Evolutionary conservation across 805 yeast genomes (phyloP), one percentile per base, ranked within the genome.

Genomic region (Starmera pachycereana): DNA sequence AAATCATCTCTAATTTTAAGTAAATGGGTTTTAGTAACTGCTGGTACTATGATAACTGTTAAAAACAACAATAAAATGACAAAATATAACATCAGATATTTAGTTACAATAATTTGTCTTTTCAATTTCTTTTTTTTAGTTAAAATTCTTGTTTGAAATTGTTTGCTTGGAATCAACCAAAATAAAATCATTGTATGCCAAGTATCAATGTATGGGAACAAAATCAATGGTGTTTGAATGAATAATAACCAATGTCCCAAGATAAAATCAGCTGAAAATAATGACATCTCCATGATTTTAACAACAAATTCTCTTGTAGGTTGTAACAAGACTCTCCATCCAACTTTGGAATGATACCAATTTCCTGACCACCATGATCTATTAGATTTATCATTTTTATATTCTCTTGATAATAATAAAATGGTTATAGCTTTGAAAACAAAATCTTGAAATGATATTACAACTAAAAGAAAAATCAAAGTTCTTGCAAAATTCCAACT

Each of bases 311-410:
- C 90, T 49, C 90, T 60, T 3, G 69, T 43, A 1, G 88, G 88
- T 45, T 80, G 88, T 3, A 78, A 62, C 6, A 81, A 39, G 1
- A 74, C 62, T 36, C 70, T 57, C 75, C 80, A 74, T 0, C 88
- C 86, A 35, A 81, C 62, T 0, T 78, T 78, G 0, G 78, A 68
- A 12, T 68, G 68, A 36, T 71, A 51, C 90, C 90, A 82, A 41
- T 69, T 74, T 0, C 89, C 88, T 10, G 85, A 72, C 88, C 89
- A 82, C 86, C 87, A 81, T 3, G 89, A 80, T 31, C 72, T 55
- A 49, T 80, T 83, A 0, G 84, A 61, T 35, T 65, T 69, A 45
- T 72, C 81, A 46, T 71, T 75, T 42, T 68, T 71, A 48, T 70
- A 70, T 51, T 86, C 95, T 37, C 81, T 68, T 8, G 83, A 72